Conservation (phyloP, 176 grass and related monocot genomes). For the Secale cereale region DNA sequence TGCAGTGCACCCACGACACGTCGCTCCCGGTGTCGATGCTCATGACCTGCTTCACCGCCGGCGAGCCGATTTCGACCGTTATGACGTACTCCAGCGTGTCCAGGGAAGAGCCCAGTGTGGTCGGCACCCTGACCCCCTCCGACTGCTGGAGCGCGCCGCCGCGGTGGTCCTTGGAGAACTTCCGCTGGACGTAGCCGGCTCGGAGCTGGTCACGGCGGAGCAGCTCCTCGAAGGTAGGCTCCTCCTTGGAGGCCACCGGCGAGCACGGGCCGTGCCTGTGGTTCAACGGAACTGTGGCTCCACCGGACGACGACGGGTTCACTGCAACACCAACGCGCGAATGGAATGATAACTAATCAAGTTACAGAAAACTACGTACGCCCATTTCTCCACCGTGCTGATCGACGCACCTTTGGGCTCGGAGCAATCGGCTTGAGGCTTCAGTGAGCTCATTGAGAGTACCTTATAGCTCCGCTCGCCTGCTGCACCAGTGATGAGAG, state of each 20-base stretch:
- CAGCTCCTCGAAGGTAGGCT: slow-evolving; percentile 20
- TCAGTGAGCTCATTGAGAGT: background rate
- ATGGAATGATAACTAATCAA: no score
- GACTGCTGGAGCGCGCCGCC: background rate
- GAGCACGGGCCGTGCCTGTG: slow-evolving; percentile 71
- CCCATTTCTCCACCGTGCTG: background rate
- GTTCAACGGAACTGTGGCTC: slow-evolving; percentile 30
- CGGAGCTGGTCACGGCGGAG: slow-evolving; percentile 52
- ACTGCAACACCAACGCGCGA: background rate
- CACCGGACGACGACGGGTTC: background rate
- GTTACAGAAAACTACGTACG: background rate
- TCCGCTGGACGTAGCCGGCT: slow-evolving; percentile 34
- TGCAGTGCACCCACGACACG: slow-evolving; percentile 75
- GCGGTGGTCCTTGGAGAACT: background rate
- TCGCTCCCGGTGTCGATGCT: slow-evolving; percentile 73
- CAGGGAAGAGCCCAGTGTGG: slow-evolving; percentile 21
- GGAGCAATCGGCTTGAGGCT: slow-evolving; percentile 14
- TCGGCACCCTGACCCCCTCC: slow-evolving; percentile 6
- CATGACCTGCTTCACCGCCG: slow-evolving; percentile 25
- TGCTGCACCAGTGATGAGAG: background rate
- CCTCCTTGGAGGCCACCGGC: background rate
- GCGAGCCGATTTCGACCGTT: slow-evolving; percentile 41
- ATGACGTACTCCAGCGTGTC: slow-evolving; percentile 54
- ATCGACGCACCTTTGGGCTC: slow-evolving; percentile 7
- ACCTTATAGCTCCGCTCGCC: slow-evolving; percentile 1